Conservation (phyloP, 1,284 basidiomycete genomes). For the Vanrija sp. region DNA sequence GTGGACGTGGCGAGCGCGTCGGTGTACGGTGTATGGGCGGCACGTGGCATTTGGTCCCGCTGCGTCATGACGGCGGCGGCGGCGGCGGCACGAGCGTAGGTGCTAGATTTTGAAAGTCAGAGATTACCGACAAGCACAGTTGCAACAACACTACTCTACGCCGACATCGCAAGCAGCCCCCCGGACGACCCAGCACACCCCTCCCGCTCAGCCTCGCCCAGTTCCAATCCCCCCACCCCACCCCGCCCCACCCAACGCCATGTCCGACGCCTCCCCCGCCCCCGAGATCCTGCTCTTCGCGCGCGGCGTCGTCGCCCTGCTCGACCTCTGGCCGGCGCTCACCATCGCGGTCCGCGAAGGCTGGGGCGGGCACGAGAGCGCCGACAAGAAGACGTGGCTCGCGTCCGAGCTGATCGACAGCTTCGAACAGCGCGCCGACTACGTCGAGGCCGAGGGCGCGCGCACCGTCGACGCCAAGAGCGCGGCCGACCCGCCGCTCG, state of each 20-base stretch:
- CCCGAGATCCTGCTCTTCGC: constrained; percentile 60
- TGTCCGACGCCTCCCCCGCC: constrained; percentile 7
- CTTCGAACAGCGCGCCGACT: constrained; percentile 58
- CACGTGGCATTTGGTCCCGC: background rate
- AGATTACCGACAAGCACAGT: no score
- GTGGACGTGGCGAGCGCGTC: background rate
- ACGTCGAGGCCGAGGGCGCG: constrained; percentile 13
- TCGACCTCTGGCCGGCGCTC: constrained; percentile 75
- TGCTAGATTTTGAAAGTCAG: no score
- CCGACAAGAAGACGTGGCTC: constrained; percentile 73
- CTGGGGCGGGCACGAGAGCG: constrained; percentile 73
- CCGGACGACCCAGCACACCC: no score
- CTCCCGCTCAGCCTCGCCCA: no score
- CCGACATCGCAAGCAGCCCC: no score
- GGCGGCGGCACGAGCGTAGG: no score
- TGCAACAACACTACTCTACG: no score
- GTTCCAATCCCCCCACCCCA: background rate
- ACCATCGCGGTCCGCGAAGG: constrained; percentile 72
- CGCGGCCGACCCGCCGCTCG: constrained; percentile 54
- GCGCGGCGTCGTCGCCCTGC: constrained; percentile 70
- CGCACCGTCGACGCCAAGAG: constrained; percentile 20
- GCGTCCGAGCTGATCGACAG: constrained; percentile 76
- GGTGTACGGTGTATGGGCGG: no score
- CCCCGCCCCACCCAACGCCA: constrained; percentile 3
- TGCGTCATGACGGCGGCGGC: constrained; percentile 1